These are phyloP conservation scores for Rehmannia glutinosa DNA, from an alignment of 257 asterid genomes.

Conservation along the genomic window DNA sequence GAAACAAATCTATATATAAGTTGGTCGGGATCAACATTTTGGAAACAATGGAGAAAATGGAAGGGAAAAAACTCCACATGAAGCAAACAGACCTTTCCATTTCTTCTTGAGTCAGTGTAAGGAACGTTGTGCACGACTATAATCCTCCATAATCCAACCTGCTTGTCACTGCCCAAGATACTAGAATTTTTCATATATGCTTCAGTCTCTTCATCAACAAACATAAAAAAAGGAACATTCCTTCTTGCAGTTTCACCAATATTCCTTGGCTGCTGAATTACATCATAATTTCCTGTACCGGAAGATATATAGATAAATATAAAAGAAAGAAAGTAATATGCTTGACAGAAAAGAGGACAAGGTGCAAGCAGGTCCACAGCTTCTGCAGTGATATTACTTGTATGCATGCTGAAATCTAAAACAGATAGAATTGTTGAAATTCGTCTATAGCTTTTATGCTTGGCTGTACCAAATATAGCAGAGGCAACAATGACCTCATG, in stretches of 20 bases:
- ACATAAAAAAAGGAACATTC: conserved; percentile 78
- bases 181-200: conserved; percentile 61
- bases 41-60: neutral
- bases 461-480: conserved; percentile 85
- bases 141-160: conserved; percentile 86
- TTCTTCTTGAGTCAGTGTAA: conserved; percentile 83
- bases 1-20: conserved; percentile 7
- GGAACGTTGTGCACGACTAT: conserved; percentile 85
- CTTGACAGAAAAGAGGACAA: neutral
- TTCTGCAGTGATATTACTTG: conserved; percentile 8
- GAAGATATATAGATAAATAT: neutral
- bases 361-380: conserved; percentile 17
- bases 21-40: neutral
- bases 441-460: conserved; percentile 20
- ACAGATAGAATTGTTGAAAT: conserved; percentile 15
- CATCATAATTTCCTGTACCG: conserved; percentile 77
- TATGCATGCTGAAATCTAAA: conserved; percentile 14
- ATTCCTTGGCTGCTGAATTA: conserved; percentile 78
- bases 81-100: conserved; percentile 71
- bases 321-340: conserved; percentile 4
- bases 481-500: conserved; percentile 94
- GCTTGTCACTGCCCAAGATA: conserved; percentile 49
- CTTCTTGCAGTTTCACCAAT: conserved; percentile 52
- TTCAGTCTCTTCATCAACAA: conserved; percentile 93
- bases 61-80: neutral